Evolutionary conservation across 257 asterid species (phyloP).

Genomic region (Apocynum venetum): DNA sequence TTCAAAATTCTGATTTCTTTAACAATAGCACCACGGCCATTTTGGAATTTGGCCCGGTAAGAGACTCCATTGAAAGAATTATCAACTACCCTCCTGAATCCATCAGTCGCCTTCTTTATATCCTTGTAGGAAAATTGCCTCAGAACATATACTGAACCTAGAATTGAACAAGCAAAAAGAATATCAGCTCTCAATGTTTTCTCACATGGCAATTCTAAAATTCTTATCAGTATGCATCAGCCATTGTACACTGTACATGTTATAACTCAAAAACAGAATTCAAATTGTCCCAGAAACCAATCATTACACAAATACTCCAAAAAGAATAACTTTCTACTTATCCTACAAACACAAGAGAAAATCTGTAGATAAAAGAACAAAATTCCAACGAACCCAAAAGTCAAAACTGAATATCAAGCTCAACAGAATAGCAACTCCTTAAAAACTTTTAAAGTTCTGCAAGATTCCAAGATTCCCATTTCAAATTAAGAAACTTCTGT

Average conservation of each 20-base stretch:
- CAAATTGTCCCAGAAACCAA: background rate
- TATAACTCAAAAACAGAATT: background rate
- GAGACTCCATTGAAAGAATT: constrained; percentile 42
- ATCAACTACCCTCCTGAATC: constrained; percentile 48
- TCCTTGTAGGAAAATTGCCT: constrained; percentile 67
- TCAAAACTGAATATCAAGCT: background rate
- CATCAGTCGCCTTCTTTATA: constrained; percentile 85
- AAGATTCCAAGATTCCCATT: background rate
- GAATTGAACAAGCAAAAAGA: background rate
- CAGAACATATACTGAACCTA: constrained; percentile 52
- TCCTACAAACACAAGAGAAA: background rate
- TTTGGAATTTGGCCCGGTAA: constrained; percentile 64
- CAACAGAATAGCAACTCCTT: background rate
- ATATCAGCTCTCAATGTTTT: constrained; percentile 1
- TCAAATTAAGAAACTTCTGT: background rate
- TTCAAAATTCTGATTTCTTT: constrained; percentile 46
- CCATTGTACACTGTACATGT: background rate
- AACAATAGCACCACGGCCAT: constrained; percentile 54
- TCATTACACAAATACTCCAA: background rate
- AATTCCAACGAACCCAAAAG: background rate
- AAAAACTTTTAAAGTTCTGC: background rate
- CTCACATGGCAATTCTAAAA: background rate
- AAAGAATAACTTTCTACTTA: background rate
- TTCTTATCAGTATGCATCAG: background rate
- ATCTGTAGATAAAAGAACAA: background rate